Base-by-base conservation (phyloP, 306 rosid species). In the Trifolium repens region DNA sequence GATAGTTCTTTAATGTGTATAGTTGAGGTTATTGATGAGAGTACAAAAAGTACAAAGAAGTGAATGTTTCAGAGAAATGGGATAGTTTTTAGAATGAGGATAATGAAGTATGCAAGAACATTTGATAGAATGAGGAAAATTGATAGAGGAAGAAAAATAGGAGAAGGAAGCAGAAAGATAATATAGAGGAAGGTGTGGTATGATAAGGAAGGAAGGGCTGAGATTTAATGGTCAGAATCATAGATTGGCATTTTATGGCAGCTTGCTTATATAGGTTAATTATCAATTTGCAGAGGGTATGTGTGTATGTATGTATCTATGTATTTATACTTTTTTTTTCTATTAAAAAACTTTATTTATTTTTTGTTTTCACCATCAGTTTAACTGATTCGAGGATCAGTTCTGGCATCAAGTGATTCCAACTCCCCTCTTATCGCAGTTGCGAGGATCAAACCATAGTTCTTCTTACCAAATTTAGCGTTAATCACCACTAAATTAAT, bases 131-230 rank as follows among this genome's bases (percentile, higher is more conserved):
- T 60, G 69, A 50, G 74, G 9, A 30, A 60, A 71, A 19, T 22
- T 19, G 82, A 67, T 71, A 61, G 72, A 69, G 70, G 71, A 71
- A 58, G 63, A 50, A 32, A 73, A 74, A 58, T 67, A 55, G 63
- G 3, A 65, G 79, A 47, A 66, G 53, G 75, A 32, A 80, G 73
- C 43, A 81, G 43, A 80, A 26, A 73, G 80, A 79, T 77, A 75
- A 79, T 77, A 75, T 75, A 78, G 83, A 77, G 40, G 71, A 53
- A 37, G 60, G 57, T 50, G 72, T 52, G 69, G 96, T 86, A 64
- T 86, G 98, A 94, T 94, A 94, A 94, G 98, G 86, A 88, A 91
- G 88, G 93, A 91, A 90, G 96, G 98, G 98, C 71, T 79, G 96
- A 94, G 97, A 91, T 94, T 94, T 24, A 83, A 86, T 53, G 58